Evolutionary conservation across 1,139 yeast genomes (phyloP), one percentile per base, ranked within the genome.

Genomic region (Hanseniaspora gamundiae): DNA sequence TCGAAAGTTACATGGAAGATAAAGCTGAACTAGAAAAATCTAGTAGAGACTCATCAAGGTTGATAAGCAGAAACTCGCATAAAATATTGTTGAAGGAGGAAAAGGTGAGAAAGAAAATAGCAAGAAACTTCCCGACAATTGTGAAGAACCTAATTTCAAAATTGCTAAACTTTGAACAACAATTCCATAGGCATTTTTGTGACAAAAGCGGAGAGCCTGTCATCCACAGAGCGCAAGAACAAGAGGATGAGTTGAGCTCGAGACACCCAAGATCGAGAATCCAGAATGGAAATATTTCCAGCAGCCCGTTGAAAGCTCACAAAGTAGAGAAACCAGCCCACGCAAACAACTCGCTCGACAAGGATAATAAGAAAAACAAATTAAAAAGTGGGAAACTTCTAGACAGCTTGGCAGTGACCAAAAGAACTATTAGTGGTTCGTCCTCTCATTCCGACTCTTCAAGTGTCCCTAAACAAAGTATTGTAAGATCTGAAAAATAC

Each of bases 11-110:
- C 16, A 62, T 77, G 31, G 63, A 67, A 19, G 94, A 86, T 53
- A 81, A 81, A 51, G 57, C 61, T 4, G 75, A 75, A 42, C 68
- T 91, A 35, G 78, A 71, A 40, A 80, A 77, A 50, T 77, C 93
- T 4, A 74, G 84, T 1, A 80, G 78, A 53, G 94, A 91, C 57
- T 79, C 95, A 0, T 78, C 93, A 0, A 70, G 97, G 49, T 67
- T 88, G 38, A 65, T 83, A 43, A 74, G 83, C 49, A 76, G 84
- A 54, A 80, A 86, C 50, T 82, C 91, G 2, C 88, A 93, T 51
- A 79, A 79, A 48, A 80, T 87, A 24, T 65, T 88, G 45, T 69
- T 84, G 48, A 74, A 81, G 48, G 97, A 91, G 59, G 95, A 87
- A 55, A 80, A 74, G 55, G 69, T 78, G 38, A 68, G 96, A 44